These are phyloP conservation scores for Sarocladium strictum DNA, from an alignment of 2,329 filamentous ascomycete species.

Conservation along the genomic window DNA sequence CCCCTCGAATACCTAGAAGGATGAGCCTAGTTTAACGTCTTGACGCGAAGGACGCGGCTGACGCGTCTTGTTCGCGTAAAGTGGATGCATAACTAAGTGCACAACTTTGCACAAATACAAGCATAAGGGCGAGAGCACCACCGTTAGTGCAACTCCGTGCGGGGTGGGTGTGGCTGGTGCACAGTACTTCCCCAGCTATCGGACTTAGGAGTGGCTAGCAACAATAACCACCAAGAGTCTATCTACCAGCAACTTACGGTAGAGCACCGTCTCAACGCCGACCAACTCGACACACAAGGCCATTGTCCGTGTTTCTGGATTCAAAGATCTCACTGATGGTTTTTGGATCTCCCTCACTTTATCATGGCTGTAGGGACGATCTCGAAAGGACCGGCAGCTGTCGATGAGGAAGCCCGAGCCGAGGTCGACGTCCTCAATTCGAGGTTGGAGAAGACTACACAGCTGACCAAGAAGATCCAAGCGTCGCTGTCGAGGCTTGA, in stretches of 20 bases:
- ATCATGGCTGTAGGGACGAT: conserved; percentile 47
- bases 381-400: conserved; percentile 39
- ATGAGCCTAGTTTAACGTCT: not conserved
- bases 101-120: not conserved
- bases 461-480: conserved; percentile 93
- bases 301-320: not conserved
- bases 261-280: not conserved
- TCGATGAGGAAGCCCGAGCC: conserved; percentile 62
- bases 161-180: not conserved
- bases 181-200: not conserved
- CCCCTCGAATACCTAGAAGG: conserved; percentile 1
- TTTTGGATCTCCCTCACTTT: not conserved
- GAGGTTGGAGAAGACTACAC: conserved; percentile 82
- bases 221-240: not conserved
- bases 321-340: not conserved
- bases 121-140: not conserved
- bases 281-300: not conserved
- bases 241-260: not conserved
- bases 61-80: conserved; percentile 7
- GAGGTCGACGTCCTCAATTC: conserved; percentile 67
- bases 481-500: conserved; percentile 79
- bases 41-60: conserved; percentile 1
- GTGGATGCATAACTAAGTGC: conserved; percentile 1
- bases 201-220: not conserved
- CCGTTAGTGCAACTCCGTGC: not conserved